These are phyloP conservation scores for Volutella citrinella DNA, from an alignment of 2,329 filamentous ascomycete genomes.

Conservation along the genomic window DNA sequence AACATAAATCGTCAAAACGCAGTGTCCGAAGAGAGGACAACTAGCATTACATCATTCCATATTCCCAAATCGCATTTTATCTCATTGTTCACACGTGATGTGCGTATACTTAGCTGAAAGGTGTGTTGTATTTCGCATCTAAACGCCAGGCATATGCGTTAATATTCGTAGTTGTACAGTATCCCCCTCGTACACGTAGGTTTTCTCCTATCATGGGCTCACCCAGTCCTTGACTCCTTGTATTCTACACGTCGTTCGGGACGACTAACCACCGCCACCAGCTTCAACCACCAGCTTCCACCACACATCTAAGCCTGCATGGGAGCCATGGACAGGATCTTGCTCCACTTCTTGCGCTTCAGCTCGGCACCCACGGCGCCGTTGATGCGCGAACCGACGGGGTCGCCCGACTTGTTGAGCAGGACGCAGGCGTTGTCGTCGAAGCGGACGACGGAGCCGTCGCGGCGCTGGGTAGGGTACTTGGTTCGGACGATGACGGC, in stretches of 20 bases:
- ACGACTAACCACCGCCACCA: too few relatives aligned
- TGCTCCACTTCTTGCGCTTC: constrained; percentile 92
- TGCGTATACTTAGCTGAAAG: too few relatives aligned
- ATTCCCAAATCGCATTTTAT: too few relatives aligned
- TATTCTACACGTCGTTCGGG: too few relatives aligned
- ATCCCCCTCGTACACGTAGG: constrained; percentile 25
- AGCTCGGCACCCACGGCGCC: constrained; percentile 89
- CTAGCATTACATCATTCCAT: too few relatives aligned
- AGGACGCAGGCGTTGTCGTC: constrained; percentile 98
- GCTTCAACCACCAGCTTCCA: too few relatives aligned
- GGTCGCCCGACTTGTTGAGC: constrained; percentile 95
- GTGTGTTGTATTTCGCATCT: constrained; percentile 25
- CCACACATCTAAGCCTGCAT: constrained; percentile 50
- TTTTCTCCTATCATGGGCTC: constrained; percentile 6
- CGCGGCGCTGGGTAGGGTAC: constrained; percentile 81
- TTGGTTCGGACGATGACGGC: constrained; percentile 90
- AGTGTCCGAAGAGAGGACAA: too few relatives aligned
- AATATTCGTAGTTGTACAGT: constrained; percentile 32
- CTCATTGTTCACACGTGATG: too few relatives aligned
- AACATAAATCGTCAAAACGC: too few relatives aligned
- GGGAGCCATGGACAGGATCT: constrained; percentile 93
- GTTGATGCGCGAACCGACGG: constrained; percentile 88
- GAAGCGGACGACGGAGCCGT: constrained; percentile 88
- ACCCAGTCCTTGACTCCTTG: constrained; percentile 8
- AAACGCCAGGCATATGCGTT: constrained; percentile 35